A percentile compares a stretch with the other conserved stretches of the same genome.
Conservation (phyloP, 2,329 filamentous ascomycete genomes). For the Talaromyces sp. region DNA sequence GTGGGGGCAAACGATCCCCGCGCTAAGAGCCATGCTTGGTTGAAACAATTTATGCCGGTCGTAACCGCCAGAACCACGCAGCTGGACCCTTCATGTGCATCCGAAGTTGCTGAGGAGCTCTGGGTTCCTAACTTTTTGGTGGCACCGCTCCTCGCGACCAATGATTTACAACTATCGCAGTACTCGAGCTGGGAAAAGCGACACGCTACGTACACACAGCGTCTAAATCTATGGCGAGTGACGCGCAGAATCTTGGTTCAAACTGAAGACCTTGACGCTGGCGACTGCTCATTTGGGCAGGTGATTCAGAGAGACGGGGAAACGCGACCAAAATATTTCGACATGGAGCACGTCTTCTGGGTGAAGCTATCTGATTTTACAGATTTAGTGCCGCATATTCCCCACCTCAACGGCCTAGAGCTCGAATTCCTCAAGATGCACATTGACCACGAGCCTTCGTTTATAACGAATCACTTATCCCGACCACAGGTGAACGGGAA, state of each 20-base stretch:
- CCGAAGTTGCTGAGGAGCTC: constrained; percentile 36
- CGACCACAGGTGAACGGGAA: constrained; percentile 28
- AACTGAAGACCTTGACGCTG: constrained; percentile 33
- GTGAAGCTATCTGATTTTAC: constrained; percentile 49
- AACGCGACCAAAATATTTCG: constrained; percentile 44
- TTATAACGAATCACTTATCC: constrained; percentile 12
- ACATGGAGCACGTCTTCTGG: constrained; percentile 49
- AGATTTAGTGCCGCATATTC: constrained; percentile 45
- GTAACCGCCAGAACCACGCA: constrained; percentile 41
- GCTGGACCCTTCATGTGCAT: constrained; percentile 35
- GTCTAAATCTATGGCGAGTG: constrained; percentile 45
- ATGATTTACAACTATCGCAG: constrained; percentile 46
- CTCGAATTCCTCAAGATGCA: constrained; percentile 38
- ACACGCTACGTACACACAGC: constrained; percentile 38
- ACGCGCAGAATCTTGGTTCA: constrained; percentile 43
- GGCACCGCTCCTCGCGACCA: constrained; percentile 45
- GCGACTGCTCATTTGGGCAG: constrained; percentile 34
- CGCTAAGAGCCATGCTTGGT: constrained; percentile 39
- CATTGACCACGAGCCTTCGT: constrained; percentile 32
- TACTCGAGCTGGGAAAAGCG: constrained; percentile 46
- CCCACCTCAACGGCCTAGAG: constrained; percentile 41
- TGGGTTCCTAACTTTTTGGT: constrained; percentile 49
- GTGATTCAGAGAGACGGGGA: constrained; percentile 39
- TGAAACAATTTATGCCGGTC: constrained; percentile 44
- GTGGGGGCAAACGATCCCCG: constrained; percentile 39